phyloP scores from a whole-genome alignment of 345 rosid species.

The Corchorus capsularis region DNA sequence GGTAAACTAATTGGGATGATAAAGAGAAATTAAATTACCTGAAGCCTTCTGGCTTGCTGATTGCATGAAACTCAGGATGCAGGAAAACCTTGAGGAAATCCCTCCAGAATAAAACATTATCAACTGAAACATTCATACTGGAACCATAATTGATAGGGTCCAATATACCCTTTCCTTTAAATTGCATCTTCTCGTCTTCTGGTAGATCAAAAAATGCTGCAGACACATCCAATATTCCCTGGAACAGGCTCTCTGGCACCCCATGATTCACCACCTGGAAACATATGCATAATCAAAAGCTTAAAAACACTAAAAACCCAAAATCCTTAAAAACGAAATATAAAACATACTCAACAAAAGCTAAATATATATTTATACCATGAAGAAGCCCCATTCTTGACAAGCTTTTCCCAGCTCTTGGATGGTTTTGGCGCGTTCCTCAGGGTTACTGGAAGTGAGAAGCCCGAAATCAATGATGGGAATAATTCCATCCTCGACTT shows the following conservation, averaged over 20 bases:
- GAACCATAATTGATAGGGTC: slow-evolving; percentile 59
- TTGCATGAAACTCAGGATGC: slow-evolving; percentile 51
- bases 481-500: slow-evolving; percentile 31
- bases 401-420: slow-evolving; percentile 54
- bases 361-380: too few relatives aligned
- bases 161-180: slow-evolving; percentile 43
- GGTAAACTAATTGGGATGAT: not conserved
- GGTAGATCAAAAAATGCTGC: slow-evolving; percentile 42
- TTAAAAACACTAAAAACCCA: too few relatives aligned
- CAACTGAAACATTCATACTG: slow-evolving; percentile 25
- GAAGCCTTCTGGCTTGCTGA: slow-evolving; percentile 42
- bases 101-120: slow-evolving; percentile 47
- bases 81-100: slow-evolving; percentile 51
- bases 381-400: slow-evolving; percentile 63
- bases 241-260: slow-evolving; percentile 40
- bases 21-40: slow-evolving; percentile 25
- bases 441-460: slow-evolving; percentile 35
- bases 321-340: too few relatives aligned
- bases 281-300: too few relatives aligned
- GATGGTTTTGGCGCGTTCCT: slow-evolving; percentile 32
- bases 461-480: slow-evolving; percentile 54
- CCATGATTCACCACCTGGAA: slow-evolving; percentile 53
- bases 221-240: slow-evolving; percentile 32
- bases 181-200: slow-evolving; percentile 54
- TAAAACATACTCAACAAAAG: not conserved